A percentile compares a stretch with the other conserved stretches of the same genome.
Conservation (phyloP, 2,329 filamentous ascomycete genomes). For the Alternaria metachromatica region DNA sequence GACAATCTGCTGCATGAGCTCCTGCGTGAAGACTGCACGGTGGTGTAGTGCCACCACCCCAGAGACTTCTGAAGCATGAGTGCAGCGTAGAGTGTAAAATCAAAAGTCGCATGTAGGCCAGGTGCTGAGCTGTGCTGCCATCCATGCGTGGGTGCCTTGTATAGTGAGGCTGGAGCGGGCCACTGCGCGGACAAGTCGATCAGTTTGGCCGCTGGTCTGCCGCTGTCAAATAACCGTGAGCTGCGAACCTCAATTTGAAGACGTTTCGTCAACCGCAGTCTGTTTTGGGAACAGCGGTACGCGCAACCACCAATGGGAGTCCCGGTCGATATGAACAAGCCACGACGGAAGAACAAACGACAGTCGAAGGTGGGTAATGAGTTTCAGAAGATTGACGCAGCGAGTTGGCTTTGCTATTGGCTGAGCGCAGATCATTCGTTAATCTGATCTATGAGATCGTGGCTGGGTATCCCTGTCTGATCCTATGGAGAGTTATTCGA, state of each 20-base stretch:
- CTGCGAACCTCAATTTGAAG: conserved; percentile 11
- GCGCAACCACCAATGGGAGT: conserved; percentile 22
- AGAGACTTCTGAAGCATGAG: conserved; percentile 9
- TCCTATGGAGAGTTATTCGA: conserved; percentile 6
- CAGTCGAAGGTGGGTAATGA: conserved; percentile 26
- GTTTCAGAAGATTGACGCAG: conserved; percentile 32
- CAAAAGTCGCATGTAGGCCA: conserved; percentile 1
- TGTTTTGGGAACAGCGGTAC: conserved; percentile 15
- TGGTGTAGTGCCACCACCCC: conserved; percentile 2
- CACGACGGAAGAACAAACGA: conserved; percentile 22
- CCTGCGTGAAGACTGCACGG: background rate
- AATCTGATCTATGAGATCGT: conserved; percentile 45
- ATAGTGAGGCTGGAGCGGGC: conserved; percentile 20
- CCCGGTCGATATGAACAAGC: conserved; percentile 20
- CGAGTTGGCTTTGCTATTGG: conserved; percentile 33
- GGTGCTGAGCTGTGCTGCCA: conserved; percentile 3
- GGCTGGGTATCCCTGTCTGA: conserved; percentile 31
- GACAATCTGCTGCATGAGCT: background rate
- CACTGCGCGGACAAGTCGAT: conserved; percentile 21
- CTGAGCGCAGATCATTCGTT: conserved; percentile 40
- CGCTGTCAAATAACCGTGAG: conserved; percentile 35
- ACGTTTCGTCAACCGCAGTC: conserved; percentile 17
- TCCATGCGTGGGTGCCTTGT: conserved; percentile 4
- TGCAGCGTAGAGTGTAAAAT: background rate
- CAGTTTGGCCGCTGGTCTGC: conserved; percentile 29